Evolutionary conservation across 1,284 basidiomycete genomes (phyloP), one percentile per base, ranked within the genome.

Genomic region (Pseudozyma thailandica): DNA sequence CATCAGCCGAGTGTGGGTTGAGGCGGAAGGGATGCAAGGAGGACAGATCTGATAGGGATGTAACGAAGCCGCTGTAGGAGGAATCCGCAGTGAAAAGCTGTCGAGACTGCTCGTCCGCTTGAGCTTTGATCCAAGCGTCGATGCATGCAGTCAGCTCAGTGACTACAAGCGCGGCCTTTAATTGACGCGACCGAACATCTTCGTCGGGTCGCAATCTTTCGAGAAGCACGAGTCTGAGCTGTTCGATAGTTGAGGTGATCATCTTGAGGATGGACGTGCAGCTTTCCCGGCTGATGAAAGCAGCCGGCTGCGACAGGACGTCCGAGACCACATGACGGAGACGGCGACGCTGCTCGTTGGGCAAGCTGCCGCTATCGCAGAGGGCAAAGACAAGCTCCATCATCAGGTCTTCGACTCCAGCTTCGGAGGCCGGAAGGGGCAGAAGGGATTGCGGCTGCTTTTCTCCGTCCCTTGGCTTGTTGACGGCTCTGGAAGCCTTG

Each of bases 241-340:
- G 72, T 48, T 71, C 68, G 47, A 71, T 64, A 5, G 69, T 64
- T 1, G 68, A 72, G 13, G 60, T 56, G 23, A 68, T 41, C n/a
- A 72, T 43, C 1, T 56, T 45, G n/a, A 72, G 60, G 60, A 72
- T 72, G 5, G 55, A 48, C 10, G 41, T 25, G 27, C 27, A 41
- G 28, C 53, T 54, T 6, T 39, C 4, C 1, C 50, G 13, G 9
- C 63, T 59, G 38, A 68, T 50, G 16, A 63, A 72, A 2, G 64
- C 54, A 4, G n/a, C 37, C 2, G 64, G 64, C n/a, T 37, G 52
- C 28, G 53, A 35, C 5, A 72, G n/a, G 23, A 72, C 28, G 13
- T 47, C 49, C 5, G 38, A 16, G 1, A 69, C 50, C 13, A 72
- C 46, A 10, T 38, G 8, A 2, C 45, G 38, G 16, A 64, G 33